These are phyloP conservation scores for Selenicereus undatus DNA, from an alignment of 148 eudicot species.

Conservation along the genomic window DNA sequence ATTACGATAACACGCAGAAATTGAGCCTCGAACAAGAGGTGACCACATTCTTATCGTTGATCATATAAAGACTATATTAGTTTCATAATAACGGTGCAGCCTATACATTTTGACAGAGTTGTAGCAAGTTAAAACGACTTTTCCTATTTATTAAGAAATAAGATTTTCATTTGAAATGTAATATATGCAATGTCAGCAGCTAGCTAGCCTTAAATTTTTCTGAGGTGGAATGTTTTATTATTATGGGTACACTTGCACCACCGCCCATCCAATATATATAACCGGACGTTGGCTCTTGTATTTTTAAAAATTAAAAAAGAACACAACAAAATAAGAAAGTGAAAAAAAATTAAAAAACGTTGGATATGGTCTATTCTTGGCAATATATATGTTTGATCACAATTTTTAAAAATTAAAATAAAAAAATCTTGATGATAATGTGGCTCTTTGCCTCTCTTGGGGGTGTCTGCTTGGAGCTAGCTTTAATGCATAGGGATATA, in stretches of 20 bases:
- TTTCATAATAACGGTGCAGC: too few species aligned
- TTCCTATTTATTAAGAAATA: background rate
- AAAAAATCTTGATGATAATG: background rate
- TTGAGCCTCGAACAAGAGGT: too few species aligned
- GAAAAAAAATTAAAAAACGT: too few species aligned
- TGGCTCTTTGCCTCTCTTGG: slow-evolving; percentile 3
- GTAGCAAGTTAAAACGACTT: background rate
- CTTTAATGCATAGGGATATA: background rate
- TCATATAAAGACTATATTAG: too few species aligned
- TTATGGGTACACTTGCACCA: background rate
- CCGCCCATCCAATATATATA: background rate
- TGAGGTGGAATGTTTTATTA: background rate
- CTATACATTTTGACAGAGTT: too few species aligned
- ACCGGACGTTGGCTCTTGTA: background rate
- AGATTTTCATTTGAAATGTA: background rate
- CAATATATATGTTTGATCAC: background rate
- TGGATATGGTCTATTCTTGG: background rate
- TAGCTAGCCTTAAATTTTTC: background rate
- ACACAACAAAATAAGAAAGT: background rate
- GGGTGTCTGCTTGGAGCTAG: slow-evolving; percentile 2
- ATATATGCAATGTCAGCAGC: slow-evolving; percentile 1
- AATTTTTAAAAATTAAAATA: background rate
- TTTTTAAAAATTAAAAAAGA: background rate
- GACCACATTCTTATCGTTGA: too few species aligned
- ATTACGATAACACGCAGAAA: too few species aligned